Conservation (phyloP, 2,329 filamentous ascomycete genomes). For the Nigrograna mackinnonii region DNA sequence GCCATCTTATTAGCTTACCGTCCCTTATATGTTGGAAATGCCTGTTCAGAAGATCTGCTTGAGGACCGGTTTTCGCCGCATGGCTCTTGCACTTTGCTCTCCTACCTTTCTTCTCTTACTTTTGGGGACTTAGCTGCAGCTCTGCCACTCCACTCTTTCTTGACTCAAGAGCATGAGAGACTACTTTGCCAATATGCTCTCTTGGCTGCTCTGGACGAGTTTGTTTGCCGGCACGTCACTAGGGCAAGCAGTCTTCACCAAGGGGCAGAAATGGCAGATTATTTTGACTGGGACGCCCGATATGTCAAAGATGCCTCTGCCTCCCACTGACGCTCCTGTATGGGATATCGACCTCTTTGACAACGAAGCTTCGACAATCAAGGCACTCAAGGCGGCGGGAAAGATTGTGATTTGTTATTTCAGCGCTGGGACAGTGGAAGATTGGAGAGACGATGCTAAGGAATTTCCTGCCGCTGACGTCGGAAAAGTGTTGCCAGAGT, state of each 20-base stretch:
- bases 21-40: conserved; percentile 11
- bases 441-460: conserved; percentile 31
- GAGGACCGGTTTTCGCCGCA: conserved; percentile 13
- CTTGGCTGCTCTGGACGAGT: conserved; percentile 15
- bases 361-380: conserved; percentile 22
- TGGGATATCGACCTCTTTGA: conserved; percentile 37
- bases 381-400: conserved; percentile 22
- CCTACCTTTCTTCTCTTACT: conserved; percentile 8
- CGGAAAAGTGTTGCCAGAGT: conserved; percentile 30
- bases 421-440: conserved; percentile 31
- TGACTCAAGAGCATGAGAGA: conserved; percentile 1
- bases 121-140: conserved; percentile 5
- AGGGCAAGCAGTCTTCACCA: conserved; percentile 19
- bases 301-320: conserved; percentile 26
- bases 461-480: conserved; percentile 25
- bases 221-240: conserved; percentile 13
- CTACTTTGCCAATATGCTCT: conserved; percentile 9
- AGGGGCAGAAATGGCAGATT: conserved; percentile 33
- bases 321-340: conserved; percentile 27
- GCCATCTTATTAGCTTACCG: too few relatives aligned
- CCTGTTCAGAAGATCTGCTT: conserved; percentile 4
- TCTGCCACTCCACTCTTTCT: conserved; percentile 4
- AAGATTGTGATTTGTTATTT: conserved; percentile 37
- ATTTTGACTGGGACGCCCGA: conserved; percentile 27
- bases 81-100: conserved; percentile 14